phyloP scores from a whole-genome alignment of 208 protist species.

The Jaenimonas drosophilae region DNA sequence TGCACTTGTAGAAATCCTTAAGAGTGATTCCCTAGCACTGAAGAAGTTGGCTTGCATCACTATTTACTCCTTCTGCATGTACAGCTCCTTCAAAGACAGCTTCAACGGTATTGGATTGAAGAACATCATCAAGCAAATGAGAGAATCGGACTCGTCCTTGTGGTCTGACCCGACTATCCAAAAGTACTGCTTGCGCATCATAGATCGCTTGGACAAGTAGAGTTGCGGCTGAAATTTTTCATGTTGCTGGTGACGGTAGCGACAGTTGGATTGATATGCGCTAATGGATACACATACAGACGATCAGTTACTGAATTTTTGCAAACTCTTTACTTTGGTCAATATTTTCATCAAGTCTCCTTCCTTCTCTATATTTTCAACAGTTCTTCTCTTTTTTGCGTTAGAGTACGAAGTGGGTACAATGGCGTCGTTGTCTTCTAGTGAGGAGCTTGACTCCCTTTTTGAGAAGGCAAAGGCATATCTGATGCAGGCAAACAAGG shows the following conservation, averaged over 20 bases:
- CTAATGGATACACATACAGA: too few relatives aligned
- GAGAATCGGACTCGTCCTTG: constrained; percentile 23
- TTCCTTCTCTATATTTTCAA: too few relatives aligned
- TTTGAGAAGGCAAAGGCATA: constrained; percentile 84
- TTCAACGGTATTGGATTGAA: constrained; percentile 49
- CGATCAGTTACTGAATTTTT: too few relatives aligned
- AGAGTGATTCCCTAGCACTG: constrained; percentile 40
- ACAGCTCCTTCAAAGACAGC: constrained; percentile 57
- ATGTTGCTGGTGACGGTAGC: too few relatives aligned
- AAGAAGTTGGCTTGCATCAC: constrained; percentile 86
- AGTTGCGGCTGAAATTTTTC: too few relatives aligned
- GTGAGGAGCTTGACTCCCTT: constrained; percentile 35
- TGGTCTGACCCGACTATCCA: constrained; percentile 43
- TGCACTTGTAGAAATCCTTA: constrained; percentile 65
- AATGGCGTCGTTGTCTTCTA: constrained; percentile 3
- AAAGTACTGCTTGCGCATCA: constrained; percentile 60
- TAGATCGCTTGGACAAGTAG: constrained; percentile 17
- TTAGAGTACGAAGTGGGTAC: not conserved
- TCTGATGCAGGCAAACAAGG: constrained; percentile 78
- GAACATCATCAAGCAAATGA: constrained; percentile 40
- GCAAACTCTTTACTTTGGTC: too few relatives aligned
- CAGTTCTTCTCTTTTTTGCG: constrained; percentile 2
- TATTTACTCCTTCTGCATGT: constrained; percentile 86
- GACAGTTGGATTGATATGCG: too few relatives aligned
- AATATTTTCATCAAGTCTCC: too few relatives aligned